Percentiles rank a stretch among this genome's conserved stretches.
Conservation (phyloP, 768 basidiomycete genomes). For the Trametes villosa region DNA sequence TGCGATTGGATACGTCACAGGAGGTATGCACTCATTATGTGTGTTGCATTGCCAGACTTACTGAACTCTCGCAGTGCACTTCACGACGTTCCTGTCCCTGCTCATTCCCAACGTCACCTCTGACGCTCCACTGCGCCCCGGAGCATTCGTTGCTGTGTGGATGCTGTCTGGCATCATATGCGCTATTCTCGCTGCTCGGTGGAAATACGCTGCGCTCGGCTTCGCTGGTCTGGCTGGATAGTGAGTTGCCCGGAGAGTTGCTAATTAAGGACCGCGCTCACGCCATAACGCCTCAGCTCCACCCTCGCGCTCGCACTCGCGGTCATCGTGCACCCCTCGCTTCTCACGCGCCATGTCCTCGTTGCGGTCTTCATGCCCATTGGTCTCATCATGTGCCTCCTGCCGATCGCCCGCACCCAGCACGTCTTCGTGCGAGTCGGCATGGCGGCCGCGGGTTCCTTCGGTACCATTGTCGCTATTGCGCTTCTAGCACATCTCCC, state of each 20-base stretch:
- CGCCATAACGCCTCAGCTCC: slow-evolving; percentile 37
- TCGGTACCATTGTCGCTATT: slow-evolving; percentile 57
- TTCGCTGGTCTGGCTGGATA: slow-evolving; percentile 59
- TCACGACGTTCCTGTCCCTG: slow-evolving; percentile 62
- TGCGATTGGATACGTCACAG: slow-evolving; percentile 59
- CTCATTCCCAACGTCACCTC: slow-evolving; percentile 56
- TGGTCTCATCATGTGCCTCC: slow-evolving; percentile 45
- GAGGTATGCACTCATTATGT: slow-evolving; percentile 45
- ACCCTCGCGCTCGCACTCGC: slow-evolving; percentile 53
- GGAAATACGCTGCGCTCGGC: slow-evolving; percentile 52
- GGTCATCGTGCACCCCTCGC: slow-evolving; percentile 59
- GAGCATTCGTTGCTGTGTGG: slow-evolving; percentile 65
- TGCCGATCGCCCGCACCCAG: slow-evolving; percentile 50
- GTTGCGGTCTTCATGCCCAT: slow-evolving; percentile 42
- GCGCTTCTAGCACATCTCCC: slow-evolving; percentile 53
- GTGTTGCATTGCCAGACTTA: not conserved
- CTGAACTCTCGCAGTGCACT: slow-evolving; percentile 46
- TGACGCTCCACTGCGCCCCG: slow-evolving; percentile 47
- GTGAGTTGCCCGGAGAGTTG: slow-evolving; percentile 35
- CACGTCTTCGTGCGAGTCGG: slow-evolving; percentile 55
- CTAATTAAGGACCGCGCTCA: not conserved
- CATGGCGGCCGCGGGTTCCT: slow-evolving; percentile 57
- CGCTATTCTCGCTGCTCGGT: slow-evolving; percentile 57
- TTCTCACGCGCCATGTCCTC: slow-evolving; percentile 52
- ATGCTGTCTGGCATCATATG: slow-evolving; percentile 53